Evolutionary conservation across 2,329 filamentous ascomycete species (phyloP), one percentile per base, ranked within the genome.

Genomic region (Neobulgaria alba): DNA sequence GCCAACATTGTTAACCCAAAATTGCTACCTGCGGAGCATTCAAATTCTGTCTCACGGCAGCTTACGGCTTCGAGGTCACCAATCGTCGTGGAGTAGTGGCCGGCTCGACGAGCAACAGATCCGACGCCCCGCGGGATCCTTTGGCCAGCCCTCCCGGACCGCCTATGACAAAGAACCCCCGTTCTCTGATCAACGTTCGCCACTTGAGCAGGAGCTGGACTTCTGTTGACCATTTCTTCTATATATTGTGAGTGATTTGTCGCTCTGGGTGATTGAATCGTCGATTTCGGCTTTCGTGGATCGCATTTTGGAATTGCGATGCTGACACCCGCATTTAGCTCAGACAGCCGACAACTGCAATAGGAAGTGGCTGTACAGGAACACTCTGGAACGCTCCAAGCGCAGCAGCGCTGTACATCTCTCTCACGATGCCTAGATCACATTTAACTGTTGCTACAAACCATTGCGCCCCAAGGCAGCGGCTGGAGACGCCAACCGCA

Each of bases 391-490:
- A n/a, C n/a, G n/a, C n/a, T n/a, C n/a, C n/a, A n/a, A n/a, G n/a
- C 18, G 36, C 40, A 48, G 43, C 38, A 40, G 20, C n/a, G n/a
- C n/a, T n/a, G n/a, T n/a, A n/a, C n/a, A n/a, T n/a, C n/a, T n/a
- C n/a, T 43, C 3, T 17, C 19, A 41, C 42, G 33, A 61, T 61
- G 57, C 55, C 52, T 18, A 53, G 55, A 16, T 35, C 48, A 33
- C 49, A 57, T 33, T 36, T 56, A 30, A 57, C 54, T 31, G 54
- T 60, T 36, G 44, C 50, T n/a, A 19, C 51, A 8, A 38, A 43
- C 43, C 45, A 46, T 18, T 20, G 42, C 38, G 36, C 48, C 10
- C 43, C 43, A n/a, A 38, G 41, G 19, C 41, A 45, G 14, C 40
- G 46, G 16, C 30, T 49, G 23, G 23, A 12, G 19, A 43, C 32